phyloP scores from a whole-genome alignment of 2,329 filamentous ascomycete species.

The Cryphonectria japonica region DNA sequence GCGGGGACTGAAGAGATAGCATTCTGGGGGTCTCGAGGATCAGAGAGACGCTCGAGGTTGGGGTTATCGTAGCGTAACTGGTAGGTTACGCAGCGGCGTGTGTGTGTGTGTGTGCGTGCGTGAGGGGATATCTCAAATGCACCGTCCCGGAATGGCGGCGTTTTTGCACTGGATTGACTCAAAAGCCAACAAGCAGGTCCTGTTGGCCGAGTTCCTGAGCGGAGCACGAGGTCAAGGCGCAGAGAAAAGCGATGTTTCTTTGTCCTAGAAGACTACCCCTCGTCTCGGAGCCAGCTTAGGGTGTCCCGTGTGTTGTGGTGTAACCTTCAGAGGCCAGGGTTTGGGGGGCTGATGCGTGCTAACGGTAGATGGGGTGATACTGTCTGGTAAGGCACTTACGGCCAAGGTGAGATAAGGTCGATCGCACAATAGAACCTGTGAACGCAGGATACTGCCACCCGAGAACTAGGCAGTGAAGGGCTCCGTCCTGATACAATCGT shows the following conservation, averaged over 20 bases:
- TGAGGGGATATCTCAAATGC: constrained; percentile 10
- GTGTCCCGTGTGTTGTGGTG: background rate
- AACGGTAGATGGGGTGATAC: constrained; percentile 16
- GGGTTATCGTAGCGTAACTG: constrained; percentile 16
- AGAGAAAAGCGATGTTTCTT: constrained; percentile 7
- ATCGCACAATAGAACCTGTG: constrained; percentile 3
- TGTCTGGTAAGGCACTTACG: constrained; percentile 18
- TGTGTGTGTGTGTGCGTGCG: background rate
- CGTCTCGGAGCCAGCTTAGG: constrained; percentile 6
- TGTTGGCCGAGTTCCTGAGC: constrained; percentile 7
- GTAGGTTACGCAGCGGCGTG: constrained; percentile 20
- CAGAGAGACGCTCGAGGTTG: constrained; percentile 15
- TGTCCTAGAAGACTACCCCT: constrained; percentile 20
- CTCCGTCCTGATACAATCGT: background rate
- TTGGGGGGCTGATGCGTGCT: constrained; percentile 12
- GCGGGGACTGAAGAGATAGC: constrained; percentile 58
- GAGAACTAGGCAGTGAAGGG: constrained; percentile 6
- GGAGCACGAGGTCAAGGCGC: constrained; percentile 16
- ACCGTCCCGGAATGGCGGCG: constrained; percentile 5
- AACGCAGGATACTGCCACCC: background rate
- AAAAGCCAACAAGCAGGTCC: constrained; percentile 14
- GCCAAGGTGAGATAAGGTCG: constrained; percentile 11
- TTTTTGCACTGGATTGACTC: constrained; percentile 13
- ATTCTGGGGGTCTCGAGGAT: constrained; percentile 39
- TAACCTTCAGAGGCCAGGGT: constrained; percentile 7